These are phyloP conservation scores for Chrysoporthe puriensis DNA, from an alignment of 2,329 filamentous ascomycete genomes.

Conservation along the genomic window DNA sequence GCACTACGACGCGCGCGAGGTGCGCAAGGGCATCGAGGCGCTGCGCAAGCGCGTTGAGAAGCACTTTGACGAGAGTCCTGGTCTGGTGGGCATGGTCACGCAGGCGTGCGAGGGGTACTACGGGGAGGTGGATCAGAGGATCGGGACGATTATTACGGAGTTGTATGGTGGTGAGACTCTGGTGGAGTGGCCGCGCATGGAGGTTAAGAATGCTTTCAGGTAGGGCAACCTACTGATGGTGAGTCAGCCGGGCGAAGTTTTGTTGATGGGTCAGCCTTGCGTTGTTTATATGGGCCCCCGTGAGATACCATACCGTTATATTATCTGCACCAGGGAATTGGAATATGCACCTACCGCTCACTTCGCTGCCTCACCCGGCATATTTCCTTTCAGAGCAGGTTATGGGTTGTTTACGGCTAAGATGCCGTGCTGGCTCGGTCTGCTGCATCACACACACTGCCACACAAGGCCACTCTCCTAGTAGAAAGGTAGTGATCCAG, in stretches of 20 bases:
- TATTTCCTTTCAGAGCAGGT: not conserved
- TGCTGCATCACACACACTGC: not conserved
- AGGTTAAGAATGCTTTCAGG: constrained; percentile 63
- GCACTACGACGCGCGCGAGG: constrained; percentile 79
- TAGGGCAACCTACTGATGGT: not conserved
- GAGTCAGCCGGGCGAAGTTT: not conserved
- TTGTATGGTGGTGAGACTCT: constrained; percentile 67
- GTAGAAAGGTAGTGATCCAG: not conserved
- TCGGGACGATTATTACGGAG: constrained; percentile 62
- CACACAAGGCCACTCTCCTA: too few species aligned
- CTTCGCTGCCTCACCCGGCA: not conserved
- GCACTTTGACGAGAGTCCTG: constrained; percentile 83
- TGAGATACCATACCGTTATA: constrained; percentile 14
- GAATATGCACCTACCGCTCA: not conserved
- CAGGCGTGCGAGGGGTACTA: constrained; percentile 67
- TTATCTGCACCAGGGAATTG: constrained; percentile 5
- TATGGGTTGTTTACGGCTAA: not conserved
- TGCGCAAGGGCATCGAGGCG: constrained; percentile 86
- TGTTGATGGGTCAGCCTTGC: constrained; percentile 2
- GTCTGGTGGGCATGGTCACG: constrained; percentile 61
- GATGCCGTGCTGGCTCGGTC: not conserved
- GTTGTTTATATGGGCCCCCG: constrained; percentile 5
- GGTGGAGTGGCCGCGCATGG: constrained; percentile 68
- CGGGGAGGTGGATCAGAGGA: constrained; percentile 62
- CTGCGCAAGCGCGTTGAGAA: constrained; percentile 93